phyloP scores from a whole-genome alignment of 352 stramenopile genomes.

The Globisporangium alternatum region DNA sequence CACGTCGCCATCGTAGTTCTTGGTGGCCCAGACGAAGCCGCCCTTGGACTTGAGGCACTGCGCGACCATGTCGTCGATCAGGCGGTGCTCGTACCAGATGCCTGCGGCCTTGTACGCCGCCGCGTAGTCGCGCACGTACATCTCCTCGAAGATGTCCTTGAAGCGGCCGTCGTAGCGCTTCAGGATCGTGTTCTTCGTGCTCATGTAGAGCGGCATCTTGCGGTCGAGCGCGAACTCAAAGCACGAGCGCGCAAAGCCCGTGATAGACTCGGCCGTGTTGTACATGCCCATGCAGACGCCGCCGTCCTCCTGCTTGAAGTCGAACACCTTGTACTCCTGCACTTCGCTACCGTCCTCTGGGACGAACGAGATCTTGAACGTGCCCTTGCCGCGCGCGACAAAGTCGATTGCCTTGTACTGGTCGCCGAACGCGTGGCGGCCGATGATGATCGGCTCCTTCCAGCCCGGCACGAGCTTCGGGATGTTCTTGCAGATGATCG shows the following conservation, averaged over 20 bases:
- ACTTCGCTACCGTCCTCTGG: slow-evolving; percentile 45
- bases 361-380: slow-evolving; percentile 81
- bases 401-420: slow-evolving; percentile 89
- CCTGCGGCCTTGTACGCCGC: slow-evolving; percentile 62
- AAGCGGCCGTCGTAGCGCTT: slow-evolving; percentile 87
- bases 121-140: slow-evolving; percentile 84
- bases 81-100: slow-evolving; percentile 83
- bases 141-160: slow-evolving; percentile 88
- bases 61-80: slow-evolving; percentile 91
- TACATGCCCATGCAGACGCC: slow-evolving; percentile 88
- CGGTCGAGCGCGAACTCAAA: slow-evolving; percentile 62
- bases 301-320: slow-evolving; percentile 65
- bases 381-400: slow-evolving; percentile 58
- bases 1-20: slow-evolving; percentile 92
- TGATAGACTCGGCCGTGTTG: slow-evolving; percentile 86
- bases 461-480: slow-evolving; percentile 83
- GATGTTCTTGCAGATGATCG: slow-evolving; percentile 86
- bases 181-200: slow-evolving; percentile 91
- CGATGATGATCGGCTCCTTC: slow-evolving; percentile 87
- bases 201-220: slow-evolving; percentile 81
- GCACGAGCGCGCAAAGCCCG: slow-evolving; percentile 60
- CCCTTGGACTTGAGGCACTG: slow-evolving; percentile 87
- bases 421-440: slow-evolving; percentile 86
- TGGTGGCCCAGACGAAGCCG: slow-evolving; percentile 89
- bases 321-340: slow-evolving; percentile 77